Base-by-base conservation (phyloP, 179 eudicot genomes). In the Drosera spatulata region DNA sequence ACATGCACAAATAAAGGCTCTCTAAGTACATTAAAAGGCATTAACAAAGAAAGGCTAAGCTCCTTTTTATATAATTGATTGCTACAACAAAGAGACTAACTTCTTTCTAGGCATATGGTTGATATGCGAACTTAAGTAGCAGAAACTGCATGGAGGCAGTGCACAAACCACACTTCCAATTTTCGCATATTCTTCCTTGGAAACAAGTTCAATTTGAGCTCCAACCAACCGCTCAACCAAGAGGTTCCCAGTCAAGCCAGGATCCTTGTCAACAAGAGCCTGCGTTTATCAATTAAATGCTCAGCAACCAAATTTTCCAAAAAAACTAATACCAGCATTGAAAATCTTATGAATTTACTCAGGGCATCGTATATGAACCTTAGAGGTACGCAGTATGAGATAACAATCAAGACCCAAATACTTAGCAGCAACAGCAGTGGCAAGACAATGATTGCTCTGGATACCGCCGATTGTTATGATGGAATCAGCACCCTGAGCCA, bases 391-490 rank as follows among this genome's bases (percentile, higher is more conserved):
- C 50, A 93, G 72, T 50, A 93, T 86, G n/a, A 93, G 91, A 77
- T 73, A 90, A 79, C 94, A 93, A 61, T 93, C 97, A 4, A 93
- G 91, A 75, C 80, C 79, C 69, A 93, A 80, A 69, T 93, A 93
- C 71, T 83, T 89, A 6, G 99, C 86, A 70, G 97, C 95, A 53
- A 93, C 99, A 69, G 99, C 94, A 66, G 99, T 85, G 55, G 99
- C 99, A 56, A 97, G 85, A 60, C 97, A 89, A 67, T 93, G 99
- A 75, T 93, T 93, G 77, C 99, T 93, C 82, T 93, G 99, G 76
- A 93, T 93, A 66, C 97, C 97, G 39, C 99, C 99, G 48, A 90
- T 86, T 44, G 99, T 82, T 55, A 89, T 62, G 49, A 93, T 73
- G 59, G 94, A 93, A 69, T 93, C 99, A 48, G 97, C 93, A 60